These are phyloP conservation scores for Hordeum pubiflorum DNA, from an alignment of 202 grass and related monocot species.

Conservation along the genomic window DNA sequence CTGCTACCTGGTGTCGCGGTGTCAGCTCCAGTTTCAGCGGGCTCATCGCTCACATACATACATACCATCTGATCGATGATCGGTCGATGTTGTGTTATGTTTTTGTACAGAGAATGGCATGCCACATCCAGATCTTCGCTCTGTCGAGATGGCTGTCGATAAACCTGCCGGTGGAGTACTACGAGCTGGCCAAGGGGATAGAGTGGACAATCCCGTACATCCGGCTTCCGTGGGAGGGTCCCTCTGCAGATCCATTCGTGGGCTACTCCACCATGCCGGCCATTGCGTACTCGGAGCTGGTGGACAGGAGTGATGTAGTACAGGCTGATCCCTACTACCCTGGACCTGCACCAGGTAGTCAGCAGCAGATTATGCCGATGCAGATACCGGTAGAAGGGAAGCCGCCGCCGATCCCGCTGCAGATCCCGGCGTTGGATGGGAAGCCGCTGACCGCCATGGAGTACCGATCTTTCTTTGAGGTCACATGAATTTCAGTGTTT, in stretches of 20 bases:
- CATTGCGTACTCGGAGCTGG: slow-evolving; percentile 43
- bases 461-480: slow-evolving; percentile 79
- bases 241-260: slow-evolving; percentile 44
- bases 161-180: slow-evolving; percentile 79
- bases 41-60: too few species aligned
- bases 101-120: slow-evolving; percentile 71
- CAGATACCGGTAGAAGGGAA: slow-evolving; percentile 14
- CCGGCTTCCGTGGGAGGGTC: slow-evolving; percentile 74
- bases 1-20: background rate
- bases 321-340: slow-evolving; percentile 9
- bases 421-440: slow-evolving; percentile 27
- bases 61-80: background rate
- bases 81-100: background rate
- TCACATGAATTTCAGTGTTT: background rate
- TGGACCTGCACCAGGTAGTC: background rate
- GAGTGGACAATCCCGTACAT: slow-evolving; percentile 82
- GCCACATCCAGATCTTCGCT: slow-evolving; percentile 87
- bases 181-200: slow-evolving; percentile 77
- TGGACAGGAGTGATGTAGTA: slow-evolving; percentile 42
- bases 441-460: slow-evolving; percentile 63
- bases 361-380: slow-evolving; percentile 10
- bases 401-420: slow-evolving; percentile 21
- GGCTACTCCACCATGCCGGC: slow-evolving; percentile 57
- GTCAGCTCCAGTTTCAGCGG: background rate
- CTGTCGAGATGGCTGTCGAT: slow-evolving; percentile 71